These are phyloP conservation scores for Aspergillus sp. DNA, from an alignment of 2,329 filamentous ascomycete genomes.

Conservation along the genomic window DNA sequence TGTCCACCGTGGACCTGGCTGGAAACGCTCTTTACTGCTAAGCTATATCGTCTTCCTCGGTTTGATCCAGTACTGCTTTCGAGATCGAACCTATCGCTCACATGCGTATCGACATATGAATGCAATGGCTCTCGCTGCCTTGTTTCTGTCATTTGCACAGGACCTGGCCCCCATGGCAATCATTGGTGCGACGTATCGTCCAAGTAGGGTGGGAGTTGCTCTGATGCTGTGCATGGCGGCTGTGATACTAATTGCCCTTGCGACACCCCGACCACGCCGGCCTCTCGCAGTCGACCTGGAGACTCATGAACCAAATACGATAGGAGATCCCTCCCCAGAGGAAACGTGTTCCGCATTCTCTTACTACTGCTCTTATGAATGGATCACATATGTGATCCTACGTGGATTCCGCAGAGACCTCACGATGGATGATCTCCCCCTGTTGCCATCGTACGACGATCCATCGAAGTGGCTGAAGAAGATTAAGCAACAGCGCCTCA, in stretches of 20 bases:
- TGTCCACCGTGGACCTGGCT: slow-evolving; percentile 7
- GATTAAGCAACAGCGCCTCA: slow-evolving; percentile 22
- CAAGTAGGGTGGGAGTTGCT: slow-evolving; percentile 13
- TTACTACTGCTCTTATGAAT: slow-evolving; percentile 33
- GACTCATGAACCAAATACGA: slow-evolving; percentile 6
- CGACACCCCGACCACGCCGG: slow-evolving; percentile 18
- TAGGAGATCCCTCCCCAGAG: slow-evolving; percentile 22
- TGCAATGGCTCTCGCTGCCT: slow-evolving; percentile 12
- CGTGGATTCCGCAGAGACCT: slow-evolving; percentile 27
- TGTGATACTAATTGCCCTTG: slow-evolving; percentile 14
- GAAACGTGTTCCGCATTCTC: slow-evolving; percentile 33
- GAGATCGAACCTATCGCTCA: slow-evolving; percentile 5
- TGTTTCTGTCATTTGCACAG: slow-evolving; percentile 19
- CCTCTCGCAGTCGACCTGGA: slow-evolving; percentile 15
- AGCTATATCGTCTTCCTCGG: slow-evolving; percentile 24
- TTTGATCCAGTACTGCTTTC: slow-evolving; percentile 16
- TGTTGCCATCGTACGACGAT: slow-evolving; percentile 29
- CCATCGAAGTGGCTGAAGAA: slow-evolving; percentile 24
- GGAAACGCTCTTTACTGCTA: slow-evolving; percentile 20
- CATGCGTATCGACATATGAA: slow-evolving; percentile 26
- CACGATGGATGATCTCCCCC: slow-evolving; percentile 32
- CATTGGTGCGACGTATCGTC: slow-evolving; percentile 19
- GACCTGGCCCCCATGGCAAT: slow-evolving; percentile 24
- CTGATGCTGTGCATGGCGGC: slow-evolving; percentile 16
- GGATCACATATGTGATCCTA: slow-evolving; percentile 31